Conservation (phyloP, 78 protist genomes). For the Capsaspora owczarzaki region DNA sequence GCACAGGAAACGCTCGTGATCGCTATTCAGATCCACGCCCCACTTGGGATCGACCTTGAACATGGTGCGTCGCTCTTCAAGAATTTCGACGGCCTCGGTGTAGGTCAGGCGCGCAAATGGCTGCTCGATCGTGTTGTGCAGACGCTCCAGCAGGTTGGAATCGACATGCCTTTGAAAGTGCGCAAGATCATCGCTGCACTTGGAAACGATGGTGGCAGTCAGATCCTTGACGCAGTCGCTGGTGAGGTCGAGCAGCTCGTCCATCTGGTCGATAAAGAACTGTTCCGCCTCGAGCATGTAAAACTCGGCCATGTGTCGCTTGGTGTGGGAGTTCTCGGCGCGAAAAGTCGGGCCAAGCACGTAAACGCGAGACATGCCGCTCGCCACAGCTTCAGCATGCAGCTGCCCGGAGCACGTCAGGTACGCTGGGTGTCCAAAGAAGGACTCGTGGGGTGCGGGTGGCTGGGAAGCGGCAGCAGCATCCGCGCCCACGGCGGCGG, state of each 20-base stretch:
- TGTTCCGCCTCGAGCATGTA: conserved; percentile 82
- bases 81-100: conserved; percentile 54
- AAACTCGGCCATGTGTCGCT: conserved; percentile 77
- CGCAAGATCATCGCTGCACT: neutral
- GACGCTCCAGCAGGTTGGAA: no score
- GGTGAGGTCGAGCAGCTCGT: neutral
- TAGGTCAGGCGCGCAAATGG: conserved; percentile 45
- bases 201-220: neutral
- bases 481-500: neutral
- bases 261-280: conserved; percentile 40
- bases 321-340: conserved; percentile 42
- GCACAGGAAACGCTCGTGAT: conserved; percentile 58
- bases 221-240: neutral
- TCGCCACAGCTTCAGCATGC: conserved; percentile 10
- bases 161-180: no score
- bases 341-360: conserved; percentile 78
- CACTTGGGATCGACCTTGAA: neutral
- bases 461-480: no score
- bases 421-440: conserved; percentile 22
- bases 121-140: neutral
- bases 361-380: conserved; percentile 40
- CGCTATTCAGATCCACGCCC: conserved; percentile 49
- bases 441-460: neutral
- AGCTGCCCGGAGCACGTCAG: conserved; percentile 70
- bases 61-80: neutral